A percentile compares a stretch with the other conserved stretches of the same genome.
These are phyloP conservation scores for Gossypium armourianum DNA, from an alignment of 441 rosid genomes.

Conservation along the genomic window DNA sequence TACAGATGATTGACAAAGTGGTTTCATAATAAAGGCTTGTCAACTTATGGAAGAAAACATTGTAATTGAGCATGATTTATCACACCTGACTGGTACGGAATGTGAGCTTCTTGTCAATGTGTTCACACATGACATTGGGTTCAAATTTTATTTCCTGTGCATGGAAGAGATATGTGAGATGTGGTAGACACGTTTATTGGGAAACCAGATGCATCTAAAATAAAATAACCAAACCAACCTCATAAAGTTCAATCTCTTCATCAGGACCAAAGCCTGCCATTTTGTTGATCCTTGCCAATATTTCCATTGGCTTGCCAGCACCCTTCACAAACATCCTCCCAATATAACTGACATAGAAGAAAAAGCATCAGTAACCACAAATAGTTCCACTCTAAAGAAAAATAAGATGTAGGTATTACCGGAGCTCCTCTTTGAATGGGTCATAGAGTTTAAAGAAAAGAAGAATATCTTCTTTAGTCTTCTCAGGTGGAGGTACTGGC, in stretches of 20 bases:
- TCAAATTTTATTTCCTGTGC: conserved; percentile 58
- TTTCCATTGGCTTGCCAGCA: conserved; percentile 49
- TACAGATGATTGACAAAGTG: background rate
- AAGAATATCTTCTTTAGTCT: conserved; percentile 52
- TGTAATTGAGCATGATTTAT: conserved; percentile 16
- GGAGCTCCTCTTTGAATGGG: conserved; percentile 42
- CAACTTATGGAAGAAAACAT: background rate
- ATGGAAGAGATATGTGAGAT: background rate
- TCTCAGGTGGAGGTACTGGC: conserved; percentile 51
- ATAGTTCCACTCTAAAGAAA: conserved; percentile 4
- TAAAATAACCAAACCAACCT: conserved; percentile 37
- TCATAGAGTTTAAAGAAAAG: conserved; percentile 64
- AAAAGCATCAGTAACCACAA: background rate
- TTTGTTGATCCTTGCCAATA: conserved; percentile 48
- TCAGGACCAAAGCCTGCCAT: conserved; percentile 83
- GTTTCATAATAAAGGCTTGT: background rate
- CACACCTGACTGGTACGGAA: conserved; percentile 45
- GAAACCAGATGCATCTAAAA: background rate
- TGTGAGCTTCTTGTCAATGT: conserved; percentile 39
- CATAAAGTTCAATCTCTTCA: conserved; percentile 77
- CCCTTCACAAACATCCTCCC: conserved; percentile 55
- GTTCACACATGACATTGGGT: conserved; percentile 55
- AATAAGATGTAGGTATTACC: conserved; percentile 30
- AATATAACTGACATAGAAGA: conserved; percentile 38
- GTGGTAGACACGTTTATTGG: background rate